phyloP scores from a whole-genome alignment of 306 rosid species.

The Psophocarpus tetragonolobus region DNA sequence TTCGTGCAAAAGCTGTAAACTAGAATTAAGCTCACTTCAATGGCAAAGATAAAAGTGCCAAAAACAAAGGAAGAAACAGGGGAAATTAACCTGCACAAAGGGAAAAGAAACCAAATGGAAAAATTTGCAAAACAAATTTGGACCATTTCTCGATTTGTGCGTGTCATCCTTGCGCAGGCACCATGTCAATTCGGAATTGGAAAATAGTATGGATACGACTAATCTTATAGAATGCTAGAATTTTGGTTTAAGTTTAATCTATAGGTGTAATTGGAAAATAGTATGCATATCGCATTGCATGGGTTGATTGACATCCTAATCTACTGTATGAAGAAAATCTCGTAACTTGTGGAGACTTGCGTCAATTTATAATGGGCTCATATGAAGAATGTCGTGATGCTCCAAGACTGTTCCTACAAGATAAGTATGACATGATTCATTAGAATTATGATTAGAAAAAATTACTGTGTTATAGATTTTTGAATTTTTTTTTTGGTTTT shows the following conservation, averaged over 20 bases:
- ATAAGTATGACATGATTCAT: conserved; percentile 67
- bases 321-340: conserved; percentile 71
- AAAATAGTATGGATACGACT: conserved; percentile 17
- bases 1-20: neutral
- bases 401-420: conserved; percentile 88
- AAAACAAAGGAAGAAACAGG: no score
- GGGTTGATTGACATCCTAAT: conserved; percentile 93
- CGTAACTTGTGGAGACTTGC: conserved; percentile 76
- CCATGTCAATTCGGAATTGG: no score
- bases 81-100: no score
- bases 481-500: conserved; percentile 27
- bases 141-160: no score
- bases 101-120: no score
- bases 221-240: conserved; percentile 20
- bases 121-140: no score
- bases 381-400: conserved; percentile 95
- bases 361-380: conserved; percentile 94
- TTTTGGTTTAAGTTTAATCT: conserved; percentile 25
- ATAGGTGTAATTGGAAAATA: conserved; percentile 1
- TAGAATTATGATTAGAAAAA: neutral
- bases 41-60: no score
- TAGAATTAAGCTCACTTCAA: no score
- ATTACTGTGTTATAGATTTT: neutral
- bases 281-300: conserved; percentile 49
- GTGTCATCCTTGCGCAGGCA: no score